Conservation (phyloP, 2,329 filamentous ascomycete genomes). For the Aspergillus aculeatus region DNA sequence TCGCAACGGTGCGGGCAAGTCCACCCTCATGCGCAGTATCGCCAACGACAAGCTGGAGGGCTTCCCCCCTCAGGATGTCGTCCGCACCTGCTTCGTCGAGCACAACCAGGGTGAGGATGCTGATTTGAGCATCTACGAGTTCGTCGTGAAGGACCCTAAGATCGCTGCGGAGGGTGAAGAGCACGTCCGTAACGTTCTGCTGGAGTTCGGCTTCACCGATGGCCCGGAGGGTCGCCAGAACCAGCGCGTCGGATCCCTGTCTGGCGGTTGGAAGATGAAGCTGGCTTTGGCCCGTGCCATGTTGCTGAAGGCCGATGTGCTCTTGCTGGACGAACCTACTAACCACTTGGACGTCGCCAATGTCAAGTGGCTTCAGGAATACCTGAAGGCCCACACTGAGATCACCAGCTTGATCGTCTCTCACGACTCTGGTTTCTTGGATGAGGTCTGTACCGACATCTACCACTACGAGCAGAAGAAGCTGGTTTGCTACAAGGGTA, state of each 20-base stretch:
- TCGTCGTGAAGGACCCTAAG: constrained; percentile 83
- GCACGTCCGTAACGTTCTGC: constrained; percentile 78
- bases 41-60: constrained; percentile 94
- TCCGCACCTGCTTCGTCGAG: constrained; percentile 96
- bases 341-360: constrained; percentile 97
- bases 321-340: constrained; percentile 96
- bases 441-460: constrained; percentile 97
- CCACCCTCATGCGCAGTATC: constrained; percentile 97
- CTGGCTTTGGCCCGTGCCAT: constrained; percentile 92
- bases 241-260: constrained; percentile 88
- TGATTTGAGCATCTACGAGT: constrained; percentile 92
- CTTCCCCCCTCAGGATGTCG: constrained; percentile 86
- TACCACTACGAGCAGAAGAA: constrained; percentile 99
- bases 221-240: constrained; percentile 86
- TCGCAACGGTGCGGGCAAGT: constrained; percentile 96
- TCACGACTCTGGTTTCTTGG: constrained; percentile 96
- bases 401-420: constrained; percentile 97
- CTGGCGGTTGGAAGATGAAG: constrained; percentile 99
- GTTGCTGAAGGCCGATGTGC: constrained; percentile 93
- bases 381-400: constrained; percentile 91
- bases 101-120: constrained; percentile 99
- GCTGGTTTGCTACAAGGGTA: constrained; percentile 59
- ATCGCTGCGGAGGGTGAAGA: constrained; percentile 76
- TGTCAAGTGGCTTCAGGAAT: constrained; percentile 92
- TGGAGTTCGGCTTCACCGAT: constrained; percentile 89